Percentiles rank a stretch among this genome's conserved stretches.
These are phyloP conservation scores for Chlamydomonas sphaeroides DNA, from an alignment of 139 green algal genomes.

Conservation along the genomic window DNA sequence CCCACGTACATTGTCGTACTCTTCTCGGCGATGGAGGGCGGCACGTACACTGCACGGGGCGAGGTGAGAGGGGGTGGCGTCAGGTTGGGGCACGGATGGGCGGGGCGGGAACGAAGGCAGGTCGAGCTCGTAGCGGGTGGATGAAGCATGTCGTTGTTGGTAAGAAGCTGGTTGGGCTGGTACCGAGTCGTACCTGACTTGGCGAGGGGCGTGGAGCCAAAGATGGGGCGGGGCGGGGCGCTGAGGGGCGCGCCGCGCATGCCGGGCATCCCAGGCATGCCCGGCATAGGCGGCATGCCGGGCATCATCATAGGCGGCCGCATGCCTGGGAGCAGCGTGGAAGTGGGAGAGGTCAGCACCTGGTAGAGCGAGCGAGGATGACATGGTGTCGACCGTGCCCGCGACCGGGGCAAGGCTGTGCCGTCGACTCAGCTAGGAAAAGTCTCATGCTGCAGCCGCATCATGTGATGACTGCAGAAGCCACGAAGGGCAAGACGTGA, in stretches of 20 bases:
- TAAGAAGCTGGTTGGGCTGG: no score
- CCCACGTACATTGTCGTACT: slow-evolving; percentile 84
- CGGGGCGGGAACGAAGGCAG: not conserved
- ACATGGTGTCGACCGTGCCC: not conserved
- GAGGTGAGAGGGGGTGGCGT: not conserved
- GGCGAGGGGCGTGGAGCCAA: not conserved
- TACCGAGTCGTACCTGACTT: no score
- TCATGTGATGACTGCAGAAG: no score
- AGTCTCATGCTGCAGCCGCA: no score
- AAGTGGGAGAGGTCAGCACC: not conserved
- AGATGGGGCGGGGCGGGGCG: not conserved
- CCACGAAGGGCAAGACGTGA: no score
- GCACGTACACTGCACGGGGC: not conserved
- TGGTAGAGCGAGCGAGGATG: not conserved
- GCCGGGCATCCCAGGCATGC: not conserved
- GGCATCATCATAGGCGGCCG: slow-evolving; percentile 17
- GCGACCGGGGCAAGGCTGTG: not conserved
- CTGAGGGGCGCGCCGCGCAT: not conserved
- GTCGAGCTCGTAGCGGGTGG: not conserved
- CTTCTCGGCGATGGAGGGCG: slow-evolving; percentile 57
- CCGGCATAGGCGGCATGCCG: not conserved
- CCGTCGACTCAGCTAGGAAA: no score
- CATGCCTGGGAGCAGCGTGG: slow-evolving; percentile 17
- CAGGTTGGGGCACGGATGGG: not conserved
- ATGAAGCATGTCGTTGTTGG: not conserved